Conservation (phyloP, 345 rosid genomes). For the Gossypium anomalum region DNA sequence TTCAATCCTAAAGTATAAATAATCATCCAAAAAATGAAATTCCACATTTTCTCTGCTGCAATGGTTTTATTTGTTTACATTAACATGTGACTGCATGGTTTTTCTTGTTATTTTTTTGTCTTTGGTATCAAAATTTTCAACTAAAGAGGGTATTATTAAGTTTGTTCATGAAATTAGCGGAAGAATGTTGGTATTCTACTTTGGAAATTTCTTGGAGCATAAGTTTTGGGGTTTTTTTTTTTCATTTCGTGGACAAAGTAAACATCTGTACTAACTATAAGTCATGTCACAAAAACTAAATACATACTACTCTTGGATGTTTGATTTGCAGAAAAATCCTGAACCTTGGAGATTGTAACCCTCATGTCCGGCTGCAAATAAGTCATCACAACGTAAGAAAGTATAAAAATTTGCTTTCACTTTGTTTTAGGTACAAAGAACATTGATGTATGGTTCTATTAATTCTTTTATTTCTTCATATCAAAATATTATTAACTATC, state of each 20-base stretch:
- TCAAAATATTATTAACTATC: no score
- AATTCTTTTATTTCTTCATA: neutral
- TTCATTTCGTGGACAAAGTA: neutral
- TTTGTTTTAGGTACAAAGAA: neutral
- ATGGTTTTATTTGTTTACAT: neutral
- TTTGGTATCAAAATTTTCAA: neutral
- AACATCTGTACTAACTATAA: neutral
- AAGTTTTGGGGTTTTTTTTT: neutral
- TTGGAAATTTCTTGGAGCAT: neutral
- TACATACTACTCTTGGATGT: neutral
- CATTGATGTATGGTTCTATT: neutral
- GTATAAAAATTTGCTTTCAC: no score
- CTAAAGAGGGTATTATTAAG: no score
- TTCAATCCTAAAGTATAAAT: no score
- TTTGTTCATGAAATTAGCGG: no score
- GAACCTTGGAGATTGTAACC: neutral
- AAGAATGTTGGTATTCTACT: no score
- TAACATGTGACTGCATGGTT: neutral
- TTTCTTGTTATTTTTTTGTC: neutral
- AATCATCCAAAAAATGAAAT: no score
- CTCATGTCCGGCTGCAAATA: neutral
- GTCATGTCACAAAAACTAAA: neutral
- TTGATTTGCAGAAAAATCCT: slow-evolving; percentile 8
- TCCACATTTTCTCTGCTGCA: neutral
- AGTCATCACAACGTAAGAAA: neutral